phyloP scores from a whole-genome alignment of 345 rosid genomes.

The Cardamine resedifolia region DNA sequence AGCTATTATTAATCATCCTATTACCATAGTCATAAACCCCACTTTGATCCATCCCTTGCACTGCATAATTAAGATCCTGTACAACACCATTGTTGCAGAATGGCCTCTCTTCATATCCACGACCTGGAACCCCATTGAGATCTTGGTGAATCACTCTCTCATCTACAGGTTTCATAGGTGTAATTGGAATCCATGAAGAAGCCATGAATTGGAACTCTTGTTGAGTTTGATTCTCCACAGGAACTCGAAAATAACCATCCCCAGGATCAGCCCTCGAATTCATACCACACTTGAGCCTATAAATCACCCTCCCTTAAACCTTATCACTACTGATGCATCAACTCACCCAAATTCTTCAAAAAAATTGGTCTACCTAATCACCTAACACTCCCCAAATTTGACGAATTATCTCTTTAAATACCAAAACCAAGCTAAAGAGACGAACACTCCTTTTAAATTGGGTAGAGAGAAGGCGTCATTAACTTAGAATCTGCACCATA shows the following conservation, averaged over 20 bases:
- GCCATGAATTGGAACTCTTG: slow-evolving; percentile 33
- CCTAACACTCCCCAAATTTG: slow-evolving; percentile 7
- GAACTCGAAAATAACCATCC: slow-evolving; percentile 37
- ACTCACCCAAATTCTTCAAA: not conserved
- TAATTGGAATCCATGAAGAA: slow-evolving; percentile 49
- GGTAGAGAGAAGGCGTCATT: slow-evolving; percentile 8
- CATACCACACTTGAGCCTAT: slow-evolving; percentile 30
- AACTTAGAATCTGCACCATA: slow-evolving; percentile 35
- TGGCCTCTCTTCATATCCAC: slow-evolving; percentile 31
- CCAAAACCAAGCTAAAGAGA: slow-evolving; percentile 5
- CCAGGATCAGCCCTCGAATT: slow-evolving; percentile 39
- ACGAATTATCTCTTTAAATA: not conserved
- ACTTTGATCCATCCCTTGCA: slow-evolving; percentile 25
- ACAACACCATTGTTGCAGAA: slow-evolving; percentile 22
- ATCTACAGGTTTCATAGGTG: slow-evolving; percentile 44
- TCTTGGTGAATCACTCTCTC: slow-evolving; percentile 39
- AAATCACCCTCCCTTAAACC: slow-evolving; percentile 14
- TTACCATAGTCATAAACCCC: slow-evolving; percentile 22
- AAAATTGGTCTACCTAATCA: not conserved
- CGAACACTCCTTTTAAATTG: not conserved
- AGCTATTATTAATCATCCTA: slow-evolving; percentile 36
- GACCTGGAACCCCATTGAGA: slow-evolving; percentile 32
- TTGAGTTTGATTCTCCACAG: slow-evolving; percentile 34
- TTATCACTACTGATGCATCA: slow-evolving; percentile 17
- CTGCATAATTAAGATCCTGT: slow-evolving; percentile 27